These are phyloP conservation scores for Colletotrichum higginsianum DNA, from an alignment of 2,329 filamentous ascomycete genomes.

Conservation along the genomic window DNA sequence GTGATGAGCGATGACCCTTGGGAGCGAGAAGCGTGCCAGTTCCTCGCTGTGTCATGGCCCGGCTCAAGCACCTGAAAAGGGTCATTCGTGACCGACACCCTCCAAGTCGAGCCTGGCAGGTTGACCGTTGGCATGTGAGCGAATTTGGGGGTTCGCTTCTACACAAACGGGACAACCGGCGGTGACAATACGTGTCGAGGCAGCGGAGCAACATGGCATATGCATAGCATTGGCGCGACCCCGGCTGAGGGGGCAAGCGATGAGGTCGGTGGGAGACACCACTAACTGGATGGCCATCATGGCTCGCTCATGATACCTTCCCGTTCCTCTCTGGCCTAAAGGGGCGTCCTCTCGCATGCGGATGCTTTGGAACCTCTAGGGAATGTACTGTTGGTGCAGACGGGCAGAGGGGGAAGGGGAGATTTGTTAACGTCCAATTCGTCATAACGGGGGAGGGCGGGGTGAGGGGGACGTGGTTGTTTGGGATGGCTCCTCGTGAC, in stretches of 20 bases:
- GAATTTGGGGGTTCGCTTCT: conserved; percentile 4
- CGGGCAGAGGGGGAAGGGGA: background rate
- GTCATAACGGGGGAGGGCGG: conserved; percentile 2
- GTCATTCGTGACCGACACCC: conserved; percentile 4
- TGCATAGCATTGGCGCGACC: conserved; percentile 12
- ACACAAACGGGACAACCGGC: conserved; percentile 18
- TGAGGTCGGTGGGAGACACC: background rate
- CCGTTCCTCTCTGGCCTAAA: conserved; percentile 8
- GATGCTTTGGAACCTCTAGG: no score
- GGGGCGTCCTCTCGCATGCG: background rate
- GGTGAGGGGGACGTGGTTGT: conserved; percentile 16
- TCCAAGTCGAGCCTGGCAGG: background rate
- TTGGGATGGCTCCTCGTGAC: conserved; percentile 39
- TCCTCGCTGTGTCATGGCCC: conserved; percentile 20
- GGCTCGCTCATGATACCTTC: conserved; percentile 5
- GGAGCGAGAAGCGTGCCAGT: conserved; percentile 22
- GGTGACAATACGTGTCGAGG: conserved; percentile 20
- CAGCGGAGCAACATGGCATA: conserved; percentile 9
- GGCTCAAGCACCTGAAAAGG: background rate
- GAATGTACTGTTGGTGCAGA: background rate
- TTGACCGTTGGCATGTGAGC: conserved; percentile 6
- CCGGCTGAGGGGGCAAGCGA: background rate
- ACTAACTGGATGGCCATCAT: conserved; percentile 4
- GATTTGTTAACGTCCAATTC: conserved; percentile 24
- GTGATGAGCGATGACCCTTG: conserved; percentile 14